Conservation (phyloP, 352 stramenopile species). For the Globisporangium cederbergense region DNA sequence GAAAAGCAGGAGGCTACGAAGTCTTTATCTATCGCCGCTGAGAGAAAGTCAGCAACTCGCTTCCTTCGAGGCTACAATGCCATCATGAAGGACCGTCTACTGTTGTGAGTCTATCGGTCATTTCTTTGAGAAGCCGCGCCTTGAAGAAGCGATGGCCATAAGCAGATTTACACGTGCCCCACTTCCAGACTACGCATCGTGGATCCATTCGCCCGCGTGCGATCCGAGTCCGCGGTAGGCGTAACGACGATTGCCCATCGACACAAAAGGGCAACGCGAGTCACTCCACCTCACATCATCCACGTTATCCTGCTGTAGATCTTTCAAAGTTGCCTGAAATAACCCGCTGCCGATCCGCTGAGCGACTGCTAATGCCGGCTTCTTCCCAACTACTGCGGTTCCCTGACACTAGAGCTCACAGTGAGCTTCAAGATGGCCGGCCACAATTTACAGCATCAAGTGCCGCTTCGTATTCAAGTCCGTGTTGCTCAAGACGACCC, state of each 20-base stretch:
- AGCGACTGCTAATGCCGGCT: background rate
- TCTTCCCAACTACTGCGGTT: background rate
- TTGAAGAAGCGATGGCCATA: no score
- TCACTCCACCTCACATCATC: background rate
- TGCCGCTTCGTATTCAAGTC: slow-evolving; percentile 1
- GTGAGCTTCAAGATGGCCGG: background rate
- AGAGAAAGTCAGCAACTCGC: no score
- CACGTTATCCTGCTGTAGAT: background rate
- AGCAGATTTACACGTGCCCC: no score
- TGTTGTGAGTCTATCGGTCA: no score
- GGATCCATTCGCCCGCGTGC: no score
- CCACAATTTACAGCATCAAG: background rate
- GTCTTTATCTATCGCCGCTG: no score
- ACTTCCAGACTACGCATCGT: no score
- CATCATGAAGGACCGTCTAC: no score
- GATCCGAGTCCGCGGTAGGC: no score
- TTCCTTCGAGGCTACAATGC: no score
- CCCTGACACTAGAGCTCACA: background rate
- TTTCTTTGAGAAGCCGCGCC: no score
- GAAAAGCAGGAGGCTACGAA: no score
- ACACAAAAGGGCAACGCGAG: background rate
- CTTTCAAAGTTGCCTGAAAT: background rate
- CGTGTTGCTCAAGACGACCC: background rate
- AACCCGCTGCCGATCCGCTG: background rate
- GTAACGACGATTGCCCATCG: background rate